phyloP scores from a whole-genome alignment of 768 basidiomycete genomes.

The Auriscalpium vulgare region DNA sequence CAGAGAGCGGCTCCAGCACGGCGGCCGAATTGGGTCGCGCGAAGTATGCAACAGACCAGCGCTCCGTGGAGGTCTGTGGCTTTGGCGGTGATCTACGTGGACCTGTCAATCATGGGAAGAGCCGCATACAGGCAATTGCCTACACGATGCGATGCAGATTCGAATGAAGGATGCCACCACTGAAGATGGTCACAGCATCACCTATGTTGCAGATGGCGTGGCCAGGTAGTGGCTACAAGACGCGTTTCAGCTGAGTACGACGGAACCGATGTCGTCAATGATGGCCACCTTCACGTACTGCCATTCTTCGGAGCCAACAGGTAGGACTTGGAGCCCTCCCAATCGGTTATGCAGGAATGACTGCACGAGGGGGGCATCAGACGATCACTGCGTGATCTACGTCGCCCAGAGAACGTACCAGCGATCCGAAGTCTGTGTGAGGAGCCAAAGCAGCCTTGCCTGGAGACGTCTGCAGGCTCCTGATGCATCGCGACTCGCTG shows the following conservation, averaged over 20 bases:
- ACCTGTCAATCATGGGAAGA: not conserved
- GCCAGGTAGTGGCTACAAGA: slow-evolving; percentile 20
- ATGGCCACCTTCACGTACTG: slow-evolving; percentile 50
- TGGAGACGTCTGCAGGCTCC: not conserved
- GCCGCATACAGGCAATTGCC: not conserved
- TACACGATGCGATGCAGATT: slow-evolving; percentile 25
- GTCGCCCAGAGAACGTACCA: slow-evolving; percentile 27
- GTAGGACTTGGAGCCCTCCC: slow-evolving; percentile 62
- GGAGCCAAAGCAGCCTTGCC: slow-evolving; percentile 1
- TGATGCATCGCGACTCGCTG: slow-evolving; percentile 20
- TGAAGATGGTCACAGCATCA: slow-evolving; percentile 24
- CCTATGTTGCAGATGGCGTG: slow-evolving; percentile 27
- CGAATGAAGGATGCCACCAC: slow-evolving; percentile 23
- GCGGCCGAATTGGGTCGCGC: not conserved
- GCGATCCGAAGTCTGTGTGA: slow-evolving; percentile 13
- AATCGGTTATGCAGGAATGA: slow-evolving; percentile 60
- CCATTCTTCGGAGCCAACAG: slow-evolving; percentile 54
- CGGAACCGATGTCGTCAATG: not conserved
- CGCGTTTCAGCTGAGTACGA: not conserved
- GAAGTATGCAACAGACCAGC: slow-evolving; percentile 52
- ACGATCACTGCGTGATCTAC: not conserved
- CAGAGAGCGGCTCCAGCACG: not conserved
- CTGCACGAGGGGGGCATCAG: not conserved
- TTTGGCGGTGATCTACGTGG: slow-evolving; percentile 43
- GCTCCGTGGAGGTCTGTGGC: slow-evolving; percentile 39